These are phyloP conservation scores for Ceratocystis lukuohia DNA, from an alignment of 2,329 filamentous ascomycete species.

Conservation along the genomic window DNA sequence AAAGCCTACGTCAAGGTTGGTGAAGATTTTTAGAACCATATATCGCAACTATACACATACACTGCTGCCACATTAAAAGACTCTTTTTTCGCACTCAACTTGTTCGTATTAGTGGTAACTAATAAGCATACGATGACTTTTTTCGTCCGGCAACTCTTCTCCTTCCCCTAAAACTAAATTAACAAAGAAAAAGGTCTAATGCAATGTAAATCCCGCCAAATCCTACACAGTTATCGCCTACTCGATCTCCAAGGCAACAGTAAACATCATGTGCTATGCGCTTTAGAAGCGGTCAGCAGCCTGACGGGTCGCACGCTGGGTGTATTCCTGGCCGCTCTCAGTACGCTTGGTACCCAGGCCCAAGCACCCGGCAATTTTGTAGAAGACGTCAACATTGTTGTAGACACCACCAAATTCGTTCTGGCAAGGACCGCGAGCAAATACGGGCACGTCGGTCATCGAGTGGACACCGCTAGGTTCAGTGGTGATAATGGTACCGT, in stretches of 20 bases:
- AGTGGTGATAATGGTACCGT: constrained; percentile 55
- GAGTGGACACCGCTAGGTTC: constrained; percentile 61
- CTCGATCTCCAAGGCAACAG: neutral
- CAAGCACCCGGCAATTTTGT: constrained; percentile 56
- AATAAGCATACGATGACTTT: neutral
- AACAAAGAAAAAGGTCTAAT: neutral
- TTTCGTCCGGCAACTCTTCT: neutral
- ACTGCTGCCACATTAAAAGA: neutral
- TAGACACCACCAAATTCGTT: constrained; percentile 61
- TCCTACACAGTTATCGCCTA: neutral
- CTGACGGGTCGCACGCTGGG: constrained; percentile 12
- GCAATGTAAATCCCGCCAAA: neutral
- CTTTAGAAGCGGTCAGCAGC: constrained; percentile 18
- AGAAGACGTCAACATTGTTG: constrained; percentile 60
- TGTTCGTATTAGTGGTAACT: neutral
- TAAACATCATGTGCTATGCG: neutral
- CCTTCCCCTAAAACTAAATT: neutral
- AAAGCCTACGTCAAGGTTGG: constrained; percentile 35
- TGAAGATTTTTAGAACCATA: neutral
- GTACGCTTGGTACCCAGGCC: constrained; percentile 33
- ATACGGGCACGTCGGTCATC: constrained; percentile 66
- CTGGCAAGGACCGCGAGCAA: constrained; percentile 66
- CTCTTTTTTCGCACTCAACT: neutral
- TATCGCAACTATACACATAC: neutral
- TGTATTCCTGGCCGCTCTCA: constrained; percentile 7